phyloP scores from a whole-genome alignment of 257 asterid species.

The Solanum lycopersicoides region DNA sequence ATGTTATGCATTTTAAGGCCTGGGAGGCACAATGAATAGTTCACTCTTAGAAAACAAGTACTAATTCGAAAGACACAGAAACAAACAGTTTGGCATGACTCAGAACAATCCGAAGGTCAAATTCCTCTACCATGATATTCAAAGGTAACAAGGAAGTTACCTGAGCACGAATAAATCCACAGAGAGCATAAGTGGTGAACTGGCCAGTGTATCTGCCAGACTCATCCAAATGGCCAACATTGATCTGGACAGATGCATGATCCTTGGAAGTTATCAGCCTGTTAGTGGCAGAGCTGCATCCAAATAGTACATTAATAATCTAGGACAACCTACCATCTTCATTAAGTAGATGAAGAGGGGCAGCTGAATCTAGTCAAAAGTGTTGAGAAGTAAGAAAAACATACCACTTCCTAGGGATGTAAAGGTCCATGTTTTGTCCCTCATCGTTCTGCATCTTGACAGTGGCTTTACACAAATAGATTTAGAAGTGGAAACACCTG shows the following conservation, averaged over 20 bases:
- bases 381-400: not conserved
- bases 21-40: not conserved
- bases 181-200: slow-evolving; percentile 68
- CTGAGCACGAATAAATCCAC: slow-evolving; percentile 89
- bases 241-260: slow-evolving; percentile 84
- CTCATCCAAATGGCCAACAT: slow-evolving; percentile 77
- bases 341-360: not conserved
- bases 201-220: slow-evolving; percentile 51
- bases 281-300: slow-evolving; percentile 77
- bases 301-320: not conserved
- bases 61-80: not conserved
- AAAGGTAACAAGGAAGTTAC: slow-evolving; percentile 4
- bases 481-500: not conserved
- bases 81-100: not conserved
- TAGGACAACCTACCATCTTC: not conserved
- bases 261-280: slow-evolving; percentile 89
- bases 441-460: slow-evolving; percentile 67
- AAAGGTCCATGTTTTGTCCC: slow-evolving; percentile 66
- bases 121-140: not conserved
- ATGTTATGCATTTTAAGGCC: not conserved
- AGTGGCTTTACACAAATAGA: not conserved
- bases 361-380: not conserved
- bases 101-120: not conserved
- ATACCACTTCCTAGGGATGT: slow-evolving; percentile 69
- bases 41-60: not conserved